Percentiles rank a stretch among this genome's conserved stretches.
These are phyloP conservation scores for Aulographum hederae DNA, from an alignment of 2,329 filamentous ascomycete genomes.

Conservation along the genomic window DNA sequence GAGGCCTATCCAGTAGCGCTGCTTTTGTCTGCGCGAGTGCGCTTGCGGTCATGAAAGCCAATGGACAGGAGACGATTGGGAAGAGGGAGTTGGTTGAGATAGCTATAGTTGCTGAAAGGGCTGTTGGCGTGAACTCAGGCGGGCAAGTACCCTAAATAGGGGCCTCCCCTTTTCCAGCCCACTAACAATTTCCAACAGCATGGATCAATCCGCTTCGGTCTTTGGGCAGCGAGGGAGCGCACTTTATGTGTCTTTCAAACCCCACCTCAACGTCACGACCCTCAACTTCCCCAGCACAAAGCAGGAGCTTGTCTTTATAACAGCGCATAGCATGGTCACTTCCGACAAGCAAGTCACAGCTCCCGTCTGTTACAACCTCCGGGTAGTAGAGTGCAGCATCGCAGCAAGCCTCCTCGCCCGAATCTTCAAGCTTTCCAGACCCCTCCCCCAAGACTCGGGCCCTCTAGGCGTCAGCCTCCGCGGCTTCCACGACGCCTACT, in stretches of 20 bases:
- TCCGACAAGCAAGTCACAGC: slow-evolving; percentile 91
- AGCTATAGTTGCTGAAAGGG: slow-evolving; percentile 83
- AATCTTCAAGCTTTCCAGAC: slow-evolving; percentile 34
- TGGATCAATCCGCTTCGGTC: slow-evolving; percentile 95
- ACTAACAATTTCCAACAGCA: slow-evolving; percentile 31
- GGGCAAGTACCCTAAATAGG: slow-evolving; percentile 39
- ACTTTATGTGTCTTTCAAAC: slow-evolving; percentile 78
- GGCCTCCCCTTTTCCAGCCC: not conserved
- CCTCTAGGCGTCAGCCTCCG: slow-evolving; percentile 70
- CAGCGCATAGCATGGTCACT: slow-evolving; percentile 84
- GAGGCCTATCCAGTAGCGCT: slow-evolving; percentile 82
- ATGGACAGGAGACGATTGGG: slow-evolving; percentile 59
- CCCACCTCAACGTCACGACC: slow-evolving; percentile 55
- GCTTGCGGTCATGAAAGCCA: slow-evolving; percentile 71
- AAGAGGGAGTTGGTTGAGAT: slow-evolving; percentile 87
- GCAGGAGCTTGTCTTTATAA: slow-evolving; percentile 76
- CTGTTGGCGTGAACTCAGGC: slow-evolving; percentile 90
- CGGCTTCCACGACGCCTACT: slow-evolving; percentile 74
- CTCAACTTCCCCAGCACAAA: slow-evolving; percentile 66
- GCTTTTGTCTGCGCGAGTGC: slow-evolving; percentile 86
- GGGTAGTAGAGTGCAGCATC: slow-evolving; percentile 87
- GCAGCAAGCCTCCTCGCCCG: slow-evolving; percentile 54
- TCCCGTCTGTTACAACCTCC: slow-evolving; percentile 87
- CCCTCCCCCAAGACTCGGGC: slow-evolving; percentile 57
- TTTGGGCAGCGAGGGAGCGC: slow-evolving; percentile 76